phyloP scores from a whole-genome alignment of 768 basidiomycete genomes.

The Auricularia heimuer region DNA sequence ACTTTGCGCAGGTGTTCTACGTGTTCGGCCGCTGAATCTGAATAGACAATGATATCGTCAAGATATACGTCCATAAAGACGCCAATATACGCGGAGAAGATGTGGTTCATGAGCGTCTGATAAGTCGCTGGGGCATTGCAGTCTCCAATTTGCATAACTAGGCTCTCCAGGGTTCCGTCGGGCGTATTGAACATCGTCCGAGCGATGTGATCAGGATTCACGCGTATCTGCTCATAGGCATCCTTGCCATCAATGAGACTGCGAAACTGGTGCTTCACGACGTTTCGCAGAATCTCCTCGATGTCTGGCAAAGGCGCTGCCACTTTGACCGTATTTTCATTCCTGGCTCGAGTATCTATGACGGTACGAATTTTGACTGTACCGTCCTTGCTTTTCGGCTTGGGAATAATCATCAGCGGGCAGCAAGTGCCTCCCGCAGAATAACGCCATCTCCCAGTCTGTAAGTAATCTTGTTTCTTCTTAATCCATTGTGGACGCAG shows the following conservation, averaged over 20 bases:
- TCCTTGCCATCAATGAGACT: slow-evolving; percentile 11
- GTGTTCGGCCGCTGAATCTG: slow-evolving; percentile 26
- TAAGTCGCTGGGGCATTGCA: slow-evolving; percentile 14
- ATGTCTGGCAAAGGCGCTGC: slow-evolving; percentile 5
- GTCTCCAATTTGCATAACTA: slow-evolving; percentile 15
- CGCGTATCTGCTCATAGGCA: slow-evolving; percentile 14
- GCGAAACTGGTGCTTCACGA: slow-evolving; percentile 2
- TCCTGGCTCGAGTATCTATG: not conserved
- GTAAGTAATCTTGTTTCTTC: too few species aligned
- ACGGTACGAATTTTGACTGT: not conserved
- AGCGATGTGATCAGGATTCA: slow-evolving; percentile 10
- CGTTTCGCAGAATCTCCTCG: slow-evolving; percentile 1
- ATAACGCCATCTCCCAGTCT: too few species aligned
- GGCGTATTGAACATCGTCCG: slow-evolving; percentile 12
- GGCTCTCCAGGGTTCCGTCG: slow-evolving; percentile 12
- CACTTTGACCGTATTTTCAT: slow-evolving; percentile 6
- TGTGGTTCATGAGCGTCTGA: slow-evolving; percentile 11
- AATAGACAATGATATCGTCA: slow-evolving; percentile 18
- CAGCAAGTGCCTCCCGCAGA: not conserved
- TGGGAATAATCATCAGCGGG: slow-evolving; percentile 3
- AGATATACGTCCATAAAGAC: slow-evolving; percentile 15
- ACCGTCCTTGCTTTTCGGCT: not conserved
- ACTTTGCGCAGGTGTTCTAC: slow-evolving; percentile 9
- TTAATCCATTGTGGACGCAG: not conserved
- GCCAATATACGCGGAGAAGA: slow-evolving; percentile 13